Conservation (phyloP, 2,329 filamentous ascomycete species). For the Thielaviopsis populi region DNA sequence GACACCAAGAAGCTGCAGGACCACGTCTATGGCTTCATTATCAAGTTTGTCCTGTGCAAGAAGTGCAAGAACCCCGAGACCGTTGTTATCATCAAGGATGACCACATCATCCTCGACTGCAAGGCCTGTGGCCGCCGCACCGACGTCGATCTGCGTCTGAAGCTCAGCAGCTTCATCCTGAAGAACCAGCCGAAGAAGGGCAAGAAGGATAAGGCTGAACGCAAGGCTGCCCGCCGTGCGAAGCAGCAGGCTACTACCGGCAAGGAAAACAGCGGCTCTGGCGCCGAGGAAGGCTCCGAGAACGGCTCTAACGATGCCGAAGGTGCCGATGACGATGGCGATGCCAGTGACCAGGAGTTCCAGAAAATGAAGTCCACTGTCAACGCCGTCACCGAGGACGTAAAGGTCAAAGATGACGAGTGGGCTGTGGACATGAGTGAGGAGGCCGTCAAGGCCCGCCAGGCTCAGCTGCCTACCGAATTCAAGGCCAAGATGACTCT, state of each 20-base stretch:
- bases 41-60: constrained; percentile 97
- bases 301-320: constrained; percentile 37
- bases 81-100: constrained; percentile 87
- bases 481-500: constrained; percentile 85
- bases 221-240: constrained; percentile 82
- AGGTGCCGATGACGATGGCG: constrained; percentile 29
- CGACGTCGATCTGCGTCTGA: constrained; percentile 81
- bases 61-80: constrained; percentile 99
- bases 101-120: constrained; percentile 84
- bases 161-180: constrained; percentile 92
- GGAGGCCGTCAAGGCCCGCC: constrained; percentile 86
- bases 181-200: constrained; percentile 89
- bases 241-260: constrained; percentile 53
- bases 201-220: constrained; percentile 91
- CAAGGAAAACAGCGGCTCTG: constrained; percentile 47
- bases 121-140: constrained; percentile 94
- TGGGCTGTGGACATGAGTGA: constrained; percentile 97
- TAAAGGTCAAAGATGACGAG: constrained; percentile 65
- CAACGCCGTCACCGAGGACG: constrained; percentile 33
- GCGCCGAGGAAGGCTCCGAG: constrained; percentile 38
- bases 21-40: constrained; percentile 95
- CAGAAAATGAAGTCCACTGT: constrained; percentile 58
- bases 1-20: constrained; percentile 93
- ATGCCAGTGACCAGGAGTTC: constrained; percentile 78
- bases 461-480: constrained; percentile 82